Evolutionary conservation across 1,284 basidiomycete species (phyloP), one percentile per base, ranked within the genome.

Genomic region (Megacollybia platyphylla): DNA sequence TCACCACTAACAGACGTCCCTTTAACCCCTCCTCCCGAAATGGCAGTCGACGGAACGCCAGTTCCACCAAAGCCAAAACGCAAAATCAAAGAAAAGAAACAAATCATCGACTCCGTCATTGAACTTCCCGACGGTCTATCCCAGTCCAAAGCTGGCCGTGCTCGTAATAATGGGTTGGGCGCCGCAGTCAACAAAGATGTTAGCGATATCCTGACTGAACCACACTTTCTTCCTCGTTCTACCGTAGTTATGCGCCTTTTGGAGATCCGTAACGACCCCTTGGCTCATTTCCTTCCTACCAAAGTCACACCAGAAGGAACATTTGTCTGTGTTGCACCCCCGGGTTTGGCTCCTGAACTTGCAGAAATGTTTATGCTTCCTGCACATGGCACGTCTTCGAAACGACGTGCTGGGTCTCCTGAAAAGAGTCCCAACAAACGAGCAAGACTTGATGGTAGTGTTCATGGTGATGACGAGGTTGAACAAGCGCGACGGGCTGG

Each of bases 351-450:
- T 0, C 83, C 87, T 0, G 87, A 93, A 58, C 69, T 97, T 7
- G 71, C 73, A 0, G 76, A 84, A 44, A 63, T 96, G 44, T 96
- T 96, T 64, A 71, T 86, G 61, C 83, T 88, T 42, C 87, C 88
- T n/a, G 51, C 79, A 7, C 66, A 61, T 40, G 65, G 63, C 17
- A 59, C 68, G 8, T 48, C 56, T 38, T 59, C 61, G 42, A 80
- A 83, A 54, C 73, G 79, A 44, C 67, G 77, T 20, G 71, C 64
- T 9, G 52, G 57, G 5, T 71, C 75, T 2, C 70, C 70, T 2
- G 71, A 72, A 13, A 73, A 72, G 39, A 66, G 67, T 8, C 62
- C 77, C 2, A 73, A 68, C 56, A 87, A 87, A 60, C 73, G 77
- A 41, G 61, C 69, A 28, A 66, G 79, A 9, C 52, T 78, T 7